Percentiles rank a stretch among this genome's conserved stretches.
phyloP scores from a whole-genome alignment of 176 grass and related monocot genomes.

The Paspalum vaginatum region DNA sequence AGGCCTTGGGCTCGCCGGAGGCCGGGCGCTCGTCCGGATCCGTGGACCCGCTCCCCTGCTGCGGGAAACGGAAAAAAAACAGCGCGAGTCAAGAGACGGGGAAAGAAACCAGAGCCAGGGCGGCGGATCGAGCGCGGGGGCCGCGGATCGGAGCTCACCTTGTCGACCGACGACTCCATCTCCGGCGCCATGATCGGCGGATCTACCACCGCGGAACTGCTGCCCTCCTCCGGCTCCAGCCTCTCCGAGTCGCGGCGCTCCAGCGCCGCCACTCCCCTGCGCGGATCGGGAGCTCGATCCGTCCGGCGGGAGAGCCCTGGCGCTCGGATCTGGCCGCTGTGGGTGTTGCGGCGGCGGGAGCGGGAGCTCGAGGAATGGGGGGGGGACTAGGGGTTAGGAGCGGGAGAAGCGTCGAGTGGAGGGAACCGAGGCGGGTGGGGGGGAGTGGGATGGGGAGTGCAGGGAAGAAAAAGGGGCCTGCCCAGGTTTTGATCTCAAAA shows the following conservation, averaged over 20 bases:
- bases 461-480: constrained; percentile 15
- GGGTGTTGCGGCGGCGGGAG: neutral
- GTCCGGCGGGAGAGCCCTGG: constrained; percentile 12
- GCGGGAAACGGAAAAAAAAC: neutral
- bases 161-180: constrained; percentile 50
- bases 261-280: neutral
- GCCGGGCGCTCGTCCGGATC: constrained; percentile 52
- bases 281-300: constrained; percentile 46
- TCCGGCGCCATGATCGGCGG: constrained; percentile 39
- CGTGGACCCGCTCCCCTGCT: constrained; percentile 47
- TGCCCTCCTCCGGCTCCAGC: neutral
- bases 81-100: neutral
- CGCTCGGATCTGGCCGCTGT: constrained; percentile 9
- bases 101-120: too few species aligned
- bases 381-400: constrained; percentile 35
- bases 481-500: constrained; percentile 48
- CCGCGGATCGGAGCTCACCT: constrained; percentile 53
- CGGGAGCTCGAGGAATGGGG: neutral
- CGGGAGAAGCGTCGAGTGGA: constrained; percentile 43
- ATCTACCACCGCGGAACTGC: constrained; percentile 32
- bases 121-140: neutral
- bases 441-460: neutral
- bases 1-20: constrained; percentile 65
- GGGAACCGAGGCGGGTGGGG: constrained; percentile 16
- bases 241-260: neutral